Conservation (phyloP, 345 rosid genomes). For the Aquilaria yunnanensis region DNA sequence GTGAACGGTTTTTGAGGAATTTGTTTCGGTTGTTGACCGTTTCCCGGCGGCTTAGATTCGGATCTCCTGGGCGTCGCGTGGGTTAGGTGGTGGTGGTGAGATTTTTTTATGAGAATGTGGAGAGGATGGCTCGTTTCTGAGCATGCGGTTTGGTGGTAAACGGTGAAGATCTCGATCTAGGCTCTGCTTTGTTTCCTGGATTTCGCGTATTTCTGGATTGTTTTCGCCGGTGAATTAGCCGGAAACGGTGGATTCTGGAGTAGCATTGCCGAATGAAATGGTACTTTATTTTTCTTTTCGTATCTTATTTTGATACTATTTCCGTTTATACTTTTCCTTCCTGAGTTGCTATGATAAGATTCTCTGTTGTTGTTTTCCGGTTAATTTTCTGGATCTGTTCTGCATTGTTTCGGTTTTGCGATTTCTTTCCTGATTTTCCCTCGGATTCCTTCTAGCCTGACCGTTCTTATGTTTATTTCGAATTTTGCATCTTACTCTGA, state of each 20-base stretch:
- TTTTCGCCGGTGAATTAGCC: constrained; percentile 19
- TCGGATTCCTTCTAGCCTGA: not conserved
- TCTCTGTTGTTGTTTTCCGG: constrained; percentile 6
- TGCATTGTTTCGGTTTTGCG: constrained; percentile 22
- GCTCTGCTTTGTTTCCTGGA: constrained; percentile 34
- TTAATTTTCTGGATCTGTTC: constrained; percentile 33
- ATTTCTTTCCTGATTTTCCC: constrained; percentile 9
- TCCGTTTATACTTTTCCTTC: constrained; percentile 6
- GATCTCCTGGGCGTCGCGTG: constrained; percentile 57
- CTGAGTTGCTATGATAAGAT: constrained; percentile 14
- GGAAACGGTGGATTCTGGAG: constrained; percentile 57
- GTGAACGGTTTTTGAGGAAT: constrained; percentile 1
- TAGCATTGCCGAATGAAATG: constrained; percentile 77
- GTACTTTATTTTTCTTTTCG: constrained; percentile 29
- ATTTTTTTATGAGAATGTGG: constrained; percentile 69
- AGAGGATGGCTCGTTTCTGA: constrained; percentile 22
- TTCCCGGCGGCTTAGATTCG: constrained; percentile 25
- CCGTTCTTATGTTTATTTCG: not conserved
- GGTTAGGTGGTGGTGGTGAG: constrained; percentile 27
- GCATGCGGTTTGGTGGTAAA: constrained; percentile 25
- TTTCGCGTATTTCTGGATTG: constrained; percentile 16
- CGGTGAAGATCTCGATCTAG: constrained; percentile 65
- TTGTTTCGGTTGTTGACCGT: constrained; percentile 3
- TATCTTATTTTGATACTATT: not conserved
- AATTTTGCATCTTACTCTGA: too few species aligned